These are phyloP conservation scores for Stereum hirsutum DNA, from an alignment of 1,284 basidiomycete genomes.

Conservation along the genomic window DNA sequence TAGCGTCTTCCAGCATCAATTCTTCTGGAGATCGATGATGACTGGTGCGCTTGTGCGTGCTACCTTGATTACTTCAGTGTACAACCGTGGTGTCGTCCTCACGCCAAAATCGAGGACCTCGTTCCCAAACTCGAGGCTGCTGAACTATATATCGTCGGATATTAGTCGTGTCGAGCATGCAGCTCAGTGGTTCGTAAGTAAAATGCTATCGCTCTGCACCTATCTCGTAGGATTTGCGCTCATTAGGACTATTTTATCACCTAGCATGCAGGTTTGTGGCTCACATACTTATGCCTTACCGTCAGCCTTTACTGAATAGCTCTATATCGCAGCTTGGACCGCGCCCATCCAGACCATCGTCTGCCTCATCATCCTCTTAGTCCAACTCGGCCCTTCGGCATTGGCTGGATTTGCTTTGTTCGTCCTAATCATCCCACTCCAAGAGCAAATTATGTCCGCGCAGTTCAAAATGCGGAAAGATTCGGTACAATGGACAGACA, in stretches of 20 bases:
- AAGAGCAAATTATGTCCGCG: slow-evolving; percentile 66
- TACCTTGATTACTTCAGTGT: slow-evolving; percentile 68
- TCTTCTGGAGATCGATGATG: slow-evolving; percentile 72
- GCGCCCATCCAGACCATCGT: slow-evolving; percentile 66
- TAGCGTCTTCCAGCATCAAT: slow-evolving; percentile 60
- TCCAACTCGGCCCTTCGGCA: slow-evolving; percentile 73
- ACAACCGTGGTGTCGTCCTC: slow-evolving; percentile 61
- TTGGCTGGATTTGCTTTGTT: slow-evolving; percentile 83
- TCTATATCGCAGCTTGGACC: slow-evolving; percentile 53
- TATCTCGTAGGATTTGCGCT: too few species aligned
- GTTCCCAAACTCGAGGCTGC: slow-evolving; percentile 58
- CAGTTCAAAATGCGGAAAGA: slow-evolving; percentile 68
- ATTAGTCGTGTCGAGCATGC: slow-evolving; percentile 48
- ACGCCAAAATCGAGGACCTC: slow-evolving; percentile 58
- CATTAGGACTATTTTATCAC: too few species aligned
- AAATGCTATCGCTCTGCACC: too few species aligned
- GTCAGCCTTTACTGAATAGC: slow-evolving; percentile 14
- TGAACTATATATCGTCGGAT: slow-evolving; percentile 71
- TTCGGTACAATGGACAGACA: slow-evolving; percentile 89
- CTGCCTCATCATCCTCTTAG: slow-evolving; percentile 59
- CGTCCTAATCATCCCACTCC: slow-evolving; percentile 51
- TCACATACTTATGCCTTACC: slow-evolving; percentile 2
- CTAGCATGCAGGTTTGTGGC: slow-evolving; percentile 32
- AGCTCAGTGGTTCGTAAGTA: slow-evolving; percentile 62
- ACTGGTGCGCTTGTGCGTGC: slow-evolving; percentile 64